Percentiles rank a stretch among this genome's conserved stretches.
Conservation (phyloP, 2,329 filamentous ascomycete genomes). For the Phoma sp. region DNA sequence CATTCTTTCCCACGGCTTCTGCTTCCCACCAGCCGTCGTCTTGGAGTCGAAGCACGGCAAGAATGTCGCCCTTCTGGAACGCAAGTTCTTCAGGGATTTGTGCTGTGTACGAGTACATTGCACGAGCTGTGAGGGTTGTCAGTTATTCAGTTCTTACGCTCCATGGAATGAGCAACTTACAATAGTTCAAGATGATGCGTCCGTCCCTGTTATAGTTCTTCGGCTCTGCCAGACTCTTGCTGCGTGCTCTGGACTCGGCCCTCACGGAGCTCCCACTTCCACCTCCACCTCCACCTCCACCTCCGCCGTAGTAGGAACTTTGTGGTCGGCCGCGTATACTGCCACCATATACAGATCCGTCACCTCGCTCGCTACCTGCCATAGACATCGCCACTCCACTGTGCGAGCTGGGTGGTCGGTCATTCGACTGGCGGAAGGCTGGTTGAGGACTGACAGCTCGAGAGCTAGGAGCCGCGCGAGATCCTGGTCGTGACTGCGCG, state of each 20-base stretch:
- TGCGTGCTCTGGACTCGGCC: slow-evolving; percentile 60
- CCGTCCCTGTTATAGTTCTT: slow-evolving; percentile 86
- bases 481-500: slow-evolving; percentile 38
- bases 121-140: slow-evolving; percentile 70
- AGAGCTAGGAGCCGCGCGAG: slow-evolving; percentile 43
- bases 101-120: slow-evolving; percentile 91
- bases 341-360: slow-evolving; percentile 39
- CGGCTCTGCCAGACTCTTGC: slow-evolving; percentile 88
- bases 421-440: slow-evolving; percentile 56
- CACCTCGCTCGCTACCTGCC: slow-evolving; percentile 44
- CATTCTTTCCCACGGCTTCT: slow-evolving; percentile 74
- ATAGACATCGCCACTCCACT: slow-evolving; percentile 56
- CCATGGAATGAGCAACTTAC: slow-evolving; percentile 64
- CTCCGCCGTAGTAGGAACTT: slow-evolving; percentile 52
- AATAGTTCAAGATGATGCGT: slow-evolving; percentile 87
- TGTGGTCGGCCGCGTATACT: slow-evolving; percentile 45
- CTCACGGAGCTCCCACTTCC: slow-evolving; percentile 36
- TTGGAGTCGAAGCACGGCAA: slow-evolving; percentile 87
- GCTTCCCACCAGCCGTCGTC: slow-evolving; percentile 99
- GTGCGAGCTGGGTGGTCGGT: slow-evolving; percentile 56
- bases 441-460: slow-evolving; percentile 61
- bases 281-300: slow-evolving; percentile 29
- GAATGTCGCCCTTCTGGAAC: slow-evolving; percentile 89
- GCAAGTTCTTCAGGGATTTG: slow-evolving; percentile 94
- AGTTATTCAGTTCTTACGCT: not conserved